These are phyloP conservation scores for Pseudogymnoascus sp. DNA, from an alignment of 2,329 filamentous ascomycete genomes.

Conservation along the genomic window DNA sequence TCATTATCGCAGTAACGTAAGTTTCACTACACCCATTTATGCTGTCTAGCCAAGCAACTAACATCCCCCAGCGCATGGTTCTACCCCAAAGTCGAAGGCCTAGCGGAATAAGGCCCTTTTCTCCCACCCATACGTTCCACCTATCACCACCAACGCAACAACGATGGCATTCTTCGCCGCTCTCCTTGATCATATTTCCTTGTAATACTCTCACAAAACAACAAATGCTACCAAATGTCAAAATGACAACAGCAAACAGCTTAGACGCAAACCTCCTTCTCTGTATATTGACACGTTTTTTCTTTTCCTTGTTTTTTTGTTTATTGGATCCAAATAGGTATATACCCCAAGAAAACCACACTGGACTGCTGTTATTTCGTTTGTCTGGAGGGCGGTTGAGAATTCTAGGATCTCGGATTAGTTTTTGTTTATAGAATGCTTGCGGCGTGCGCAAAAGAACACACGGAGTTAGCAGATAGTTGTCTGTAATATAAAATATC, in stretches of 20 bases:
- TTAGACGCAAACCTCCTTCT: neutral
- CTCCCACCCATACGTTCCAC: neutral
- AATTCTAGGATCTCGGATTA: neutral
- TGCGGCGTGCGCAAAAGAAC: neutral
- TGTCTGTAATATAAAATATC: neutral
- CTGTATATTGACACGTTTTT: neutral
- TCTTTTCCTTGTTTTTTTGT: neutral
- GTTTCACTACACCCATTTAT: slow-evolving; percentile 36
- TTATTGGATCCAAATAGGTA: neutral
- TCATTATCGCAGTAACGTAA: slow-evolving; percentile 67
- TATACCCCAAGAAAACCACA: neutral
- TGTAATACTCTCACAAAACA: neutral
- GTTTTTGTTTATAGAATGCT: too few species aligned
- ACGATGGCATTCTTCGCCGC: neutral
- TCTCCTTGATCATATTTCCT: neutral
- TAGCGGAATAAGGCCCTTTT: neutral
- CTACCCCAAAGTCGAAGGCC: slow-evolving; percentile 8
- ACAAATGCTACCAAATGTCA: neutral
- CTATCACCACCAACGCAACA: neutral
- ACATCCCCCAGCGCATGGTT: slow-evolving; percentile 9
- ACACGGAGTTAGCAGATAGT: neutral
- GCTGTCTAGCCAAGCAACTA: slow-evolving; percentile 29
- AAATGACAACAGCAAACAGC: neutral
- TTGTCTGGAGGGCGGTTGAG: neutral
- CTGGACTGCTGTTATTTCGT: neutral